Percentiles rank a stretch among this genome's conserved stretches.
Conservation (phyloP, 495 filamentous ascomycete species). For the Tuber brumale region DNA sequence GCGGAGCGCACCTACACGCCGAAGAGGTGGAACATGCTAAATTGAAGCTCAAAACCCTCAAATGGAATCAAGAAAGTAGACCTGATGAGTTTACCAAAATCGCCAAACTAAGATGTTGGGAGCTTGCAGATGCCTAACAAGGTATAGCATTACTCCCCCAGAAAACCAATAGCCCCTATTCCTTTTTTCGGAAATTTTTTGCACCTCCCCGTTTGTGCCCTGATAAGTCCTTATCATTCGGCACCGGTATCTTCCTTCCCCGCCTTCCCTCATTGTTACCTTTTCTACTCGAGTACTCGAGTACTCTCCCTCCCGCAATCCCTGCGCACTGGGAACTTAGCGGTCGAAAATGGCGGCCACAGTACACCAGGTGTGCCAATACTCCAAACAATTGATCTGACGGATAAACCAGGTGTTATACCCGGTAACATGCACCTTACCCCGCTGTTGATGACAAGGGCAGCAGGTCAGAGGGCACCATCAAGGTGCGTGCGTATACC, state of each 20-base stretch:
- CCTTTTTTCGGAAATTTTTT: slow-evolving; percentile 12
- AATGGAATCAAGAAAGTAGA: neutral
- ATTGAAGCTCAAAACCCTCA: neutral
- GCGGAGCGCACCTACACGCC: slow-evolving; percentile 63
- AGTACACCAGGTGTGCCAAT: neutral
- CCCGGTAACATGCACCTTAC: neutral
- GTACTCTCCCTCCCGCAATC: neutral
- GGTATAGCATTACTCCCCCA: slow-evolving; percentile 3
- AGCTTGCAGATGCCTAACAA: slow-evolving; percentile 32
- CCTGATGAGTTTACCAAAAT: neutral
- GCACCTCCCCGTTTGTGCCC: slow-evolving; percentile 4
- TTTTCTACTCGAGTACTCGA: neutral
- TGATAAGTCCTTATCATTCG: neutral
- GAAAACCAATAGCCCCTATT: slow-evolving; percentile 3
- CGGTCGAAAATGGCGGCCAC: neutral
- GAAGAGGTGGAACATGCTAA: slow-evolving; percentile 38
- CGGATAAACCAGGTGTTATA: slow-evolving; percentile 3
- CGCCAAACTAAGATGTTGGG: slow-evolving; percentile 31
- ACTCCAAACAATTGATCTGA: neutral
- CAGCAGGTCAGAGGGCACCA: neutral
- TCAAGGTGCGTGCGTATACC: neutral
- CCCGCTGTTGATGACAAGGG: slow-evolving; percentile 1
- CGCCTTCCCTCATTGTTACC: neutral
- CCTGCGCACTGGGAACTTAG: neutral
- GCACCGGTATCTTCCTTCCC: neutral